Evolutionary conservation across 768 basidiomycete species (phyloP).

Genomic region (Boletus subcaerulescens): DNA sequence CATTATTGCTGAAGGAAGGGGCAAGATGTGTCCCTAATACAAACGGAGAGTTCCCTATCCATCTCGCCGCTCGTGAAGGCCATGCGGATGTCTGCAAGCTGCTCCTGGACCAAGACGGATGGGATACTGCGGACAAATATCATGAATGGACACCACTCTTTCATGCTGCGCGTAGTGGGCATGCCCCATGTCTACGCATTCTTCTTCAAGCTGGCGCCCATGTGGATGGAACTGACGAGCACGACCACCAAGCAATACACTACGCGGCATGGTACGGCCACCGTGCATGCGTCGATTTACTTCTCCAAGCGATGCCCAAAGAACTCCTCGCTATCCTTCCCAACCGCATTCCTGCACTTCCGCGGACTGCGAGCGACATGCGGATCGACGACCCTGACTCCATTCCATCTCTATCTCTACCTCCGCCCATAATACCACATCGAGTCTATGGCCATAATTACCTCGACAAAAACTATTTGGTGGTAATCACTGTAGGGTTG

Average conservation of each 20-base stretch:
- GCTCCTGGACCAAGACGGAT: conserved; percentile 70
- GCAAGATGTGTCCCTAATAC: conserved; percentile 81
- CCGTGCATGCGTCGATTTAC: conserved; percentile 57
- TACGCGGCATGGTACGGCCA: conserved; percentile 98
- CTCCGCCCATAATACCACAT: conserved; percentile 98
- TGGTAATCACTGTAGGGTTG: conserved; percentile 81
- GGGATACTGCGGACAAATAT: conserved; percentile 92
- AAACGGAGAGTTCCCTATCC: conserved; percentile 96
- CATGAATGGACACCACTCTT: conserved; percentile 98
- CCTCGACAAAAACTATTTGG: conserved; percentile 79
- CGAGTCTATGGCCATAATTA: conserved; percentile 97
- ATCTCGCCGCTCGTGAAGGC: conserved; percentile 91
- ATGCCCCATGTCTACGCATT: conserved; percentile 66
- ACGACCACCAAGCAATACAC: conserved; percentile 80
- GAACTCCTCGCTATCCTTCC: conserved; percentile 13
- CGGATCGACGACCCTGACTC: conserved; percentile 76
- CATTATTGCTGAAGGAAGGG: conserved; percentile 72
- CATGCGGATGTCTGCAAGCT: conserved; percentile 81
- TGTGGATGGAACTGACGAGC: conserved; percentile 77
- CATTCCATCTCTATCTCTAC: conserved; percentile 92
- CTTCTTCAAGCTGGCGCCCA: conserved; percentile 78
- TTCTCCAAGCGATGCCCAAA: conserved; percentile 43
- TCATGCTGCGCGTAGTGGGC: conserved; percentile 90
- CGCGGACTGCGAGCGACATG: conserved; percentile 30
- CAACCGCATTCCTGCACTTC: conserved; percentile 18